Evolutionary conservation across 371 early-diverging fungal genomes (phyloP).

Genomic region (Lichtheimia hyalospora): DNA sequence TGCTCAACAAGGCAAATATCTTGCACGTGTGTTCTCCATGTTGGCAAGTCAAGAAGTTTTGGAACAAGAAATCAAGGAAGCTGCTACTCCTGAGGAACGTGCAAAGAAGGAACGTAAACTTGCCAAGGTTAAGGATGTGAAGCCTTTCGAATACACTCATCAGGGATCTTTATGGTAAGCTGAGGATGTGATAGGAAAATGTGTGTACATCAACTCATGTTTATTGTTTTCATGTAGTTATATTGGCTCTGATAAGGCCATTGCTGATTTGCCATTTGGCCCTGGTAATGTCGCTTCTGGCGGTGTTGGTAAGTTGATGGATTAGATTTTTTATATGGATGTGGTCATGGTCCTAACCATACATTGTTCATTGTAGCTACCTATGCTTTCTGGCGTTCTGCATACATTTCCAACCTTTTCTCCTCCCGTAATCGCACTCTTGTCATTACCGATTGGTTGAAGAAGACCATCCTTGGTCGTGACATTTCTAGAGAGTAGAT

Average conservation of each 20-base stretch:
- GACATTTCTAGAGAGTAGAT: conserved; percentile 86
- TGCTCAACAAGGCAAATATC: conserved; percentile 86
- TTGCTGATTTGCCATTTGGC: conserved; percentile 85
- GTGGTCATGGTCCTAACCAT: neutral
- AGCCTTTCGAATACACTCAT: conserved; percentile 80
- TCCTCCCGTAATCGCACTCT: conserved; percentile 78
- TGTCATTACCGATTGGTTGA: conserved; percentile 89
- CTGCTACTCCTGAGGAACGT: conserved; percentile 32
- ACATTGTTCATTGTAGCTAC: conserved; percentile 44
- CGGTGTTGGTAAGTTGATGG: conserved; percentile 50
- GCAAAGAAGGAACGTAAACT: conserved; percentile 41
- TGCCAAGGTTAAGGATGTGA: conserved; percentile 41
- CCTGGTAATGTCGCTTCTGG: conserved; percentile 70
- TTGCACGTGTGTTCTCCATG: conserved; percentile 70
- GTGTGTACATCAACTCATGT: neutral
- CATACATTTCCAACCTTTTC: conserved; percentile 74
- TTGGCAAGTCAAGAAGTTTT: conserved; percentile 50
- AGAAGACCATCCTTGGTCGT: conserved; percentile 83
- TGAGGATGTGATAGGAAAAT: neutral
- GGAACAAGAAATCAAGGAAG: conserved; percentile 28
- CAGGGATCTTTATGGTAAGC: conserved; percentile 82
- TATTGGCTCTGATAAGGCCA: conserved; percentile 88
- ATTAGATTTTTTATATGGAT: neutral
- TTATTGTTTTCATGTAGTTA: conserved; percentile 42
- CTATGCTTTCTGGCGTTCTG: conserved; percentile 78